Evolutionary conservation across 352 stramenopile genomes (phyloP).

Genomic region (Plasmopara viticola): DNA sequence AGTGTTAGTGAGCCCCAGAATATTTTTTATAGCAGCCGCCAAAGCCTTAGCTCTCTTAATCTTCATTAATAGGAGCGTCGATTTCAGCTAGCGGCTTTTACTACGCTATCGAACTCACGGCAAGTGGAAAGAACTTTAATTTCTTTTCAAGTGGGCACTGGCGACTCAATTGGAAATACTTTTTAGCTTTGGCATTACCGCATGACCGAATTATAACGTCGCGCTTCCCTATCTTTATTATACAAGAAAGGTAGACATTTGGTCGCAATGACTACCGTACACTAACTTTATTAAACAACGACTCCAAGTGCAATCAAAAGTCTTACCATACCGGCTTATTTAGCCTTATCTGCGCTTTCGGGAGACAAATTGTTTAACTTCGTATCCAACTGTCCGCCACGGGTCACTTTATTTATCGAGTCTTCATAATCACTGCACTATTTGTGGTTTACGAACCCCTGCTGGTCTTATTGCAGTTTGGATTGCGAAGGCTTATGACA

Average conservation of each 20-base stretch:
- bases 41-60: neutral
- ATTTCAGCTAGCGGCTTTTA: neutral
- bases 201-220: neutral
- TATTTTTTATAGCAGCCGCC: neutral
- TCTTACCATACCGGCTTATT: neutral
- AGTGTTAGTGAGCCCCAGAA: neutral
- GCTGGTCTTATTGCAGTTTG: neutral
- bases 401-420: neutral
- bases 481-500: constrained; percentile 7
- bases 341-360: neutral
- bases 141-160: neutral
- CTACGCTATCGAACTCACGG: neutral
- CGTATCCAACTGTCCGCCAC: neutral
- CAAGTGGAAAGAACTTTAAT: too few relatives aligned
- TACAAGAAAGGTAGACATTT: neutral
- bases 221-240: neutral
- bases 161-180: neutral
- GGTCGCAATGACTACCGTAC: neutral
- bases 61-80: neutral
- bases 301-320: neutral
- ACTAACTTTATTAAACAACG: neutral
- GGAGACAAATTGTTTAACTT: neutral
- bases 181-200: neutral
- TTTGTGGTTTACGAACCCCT: neutral
- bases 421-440: neutral